phyloP scores from a whole-genome alignment of 1,284 basidiomycete species.

The Cryptococcus neoformans region DNA sequence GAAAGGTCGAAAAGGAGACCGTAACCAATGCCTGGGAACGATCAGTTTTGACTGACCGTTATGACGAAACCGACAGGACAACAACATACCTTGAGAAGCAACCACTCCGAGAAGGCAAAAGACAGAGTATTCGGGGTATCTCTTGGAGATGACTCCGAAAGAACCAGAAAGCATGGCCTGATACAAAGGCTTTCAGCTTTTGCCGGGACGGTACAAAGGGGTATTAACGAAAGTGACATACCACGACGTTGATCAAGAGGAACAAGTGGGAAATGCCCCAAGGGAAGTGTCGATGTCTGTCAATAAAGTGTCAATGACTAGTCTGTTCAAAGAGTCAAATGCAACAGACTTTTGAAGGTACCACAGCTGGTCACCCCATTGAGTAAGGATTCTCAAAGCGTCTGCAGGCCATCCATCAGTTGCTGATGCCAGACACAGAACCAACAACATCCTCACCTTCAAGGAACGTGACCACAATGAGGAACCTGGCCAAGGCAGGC shows the following conservation, averaged over 20 bases:
- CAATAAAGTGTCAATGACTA: conserved; percentile 11
- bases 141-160: conserved; percentile 81
- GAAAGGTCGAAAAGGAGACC: conserved; percentile 96
- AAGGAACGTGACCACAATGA: conserved; percentile 97
- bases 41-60: not conserved
- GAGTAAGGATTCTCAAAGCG: conserved; percentile 86
- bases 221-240: conserved; percentile 54
- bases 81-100: conserved; percentile 69
- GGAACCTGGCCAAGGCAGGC: conserved; percentile 90
- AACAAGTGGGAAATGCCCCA: conserved; percentile 94
- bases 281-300: conserved; percentile 87
- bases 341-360: conserved; percentile 80
- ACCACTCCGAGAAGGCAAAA: conserved; percentile 88
- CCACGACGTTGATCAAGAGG: conserved; percentile 85
- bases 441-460: conserved; percentile 57
- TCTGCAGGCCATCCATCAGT: conserved; percentile 46
- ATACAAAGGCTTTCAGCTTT: too few species aligned
- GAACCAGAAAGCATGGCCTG: conserved; percentile 90
- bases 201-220: conserved; percentile 3
- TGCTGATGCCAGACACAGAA: not conserved
- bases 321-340: conserved; percentile 3
- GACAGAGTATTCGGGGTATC: conserved; percentile 83
- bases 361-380: conserved; percentile 96
- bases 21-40: conserved; percentile 67
- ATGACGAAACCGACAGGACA: conserved; percentile 7